Evolutionary conservation across 345 rosid species (phyloP), one percentile per base, ranked within the genome.

Genomic region (Raphanus raphanistrum): DNA sequence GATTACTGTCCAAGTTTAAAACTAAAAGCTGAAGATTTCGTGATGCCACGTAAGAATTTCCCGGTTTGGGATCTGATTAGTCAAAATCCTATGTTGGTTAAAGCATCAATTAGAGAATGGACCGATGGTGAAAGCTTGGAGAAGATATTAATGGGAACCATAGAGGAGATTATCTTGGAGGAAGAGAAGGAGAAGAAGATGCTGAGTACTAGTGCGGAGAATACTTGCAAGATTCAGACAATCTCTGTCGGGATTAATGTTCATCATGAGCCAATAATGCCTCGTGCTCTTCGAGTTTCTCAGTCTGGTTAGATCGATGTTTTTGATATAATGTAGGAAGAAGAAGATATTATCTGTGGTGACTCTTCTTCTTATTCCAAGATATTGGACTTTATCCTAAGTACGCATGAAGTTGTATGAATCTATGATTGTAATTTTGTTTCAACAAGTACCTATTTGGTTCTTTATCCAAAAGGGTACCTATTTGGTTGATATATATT

Each of bases 11-110:
- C 97, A 0, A 86, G 86, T 74, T 73, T 94, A 82, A 92, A 82
- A 84, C 95, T 94, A 2, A 65, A 36, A 4, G 75, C 86, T 6
- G 65, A 72, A 48, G 97, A 90, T 80, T 76, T 73, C 65, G 60
- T 86, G 77, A 92, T 94, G 97, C 98, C 97, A 4, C 93, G 96
- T 83, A 92, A 92, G 79, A 83, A 89, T 10, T 94, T 82, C 38
- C 97, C 98, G 2, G 84, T 89, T 4, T 92, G 97, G 98, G 90
- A 88, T 21, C 81, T 92, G n/a, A 92, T 92, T 32, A 68, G 81
- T 81, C 70, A 68, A 59, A 88, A 89, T 71, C 92, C 92, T 0
- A 70, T 71, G 80, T 33, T 83, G 7, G 62, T 94, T 13, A 86
- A 87, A 82, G 97, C 97, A 1, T 69, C 87, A 48, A 88, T 92